Evolutionary conservation across 2,329 filamentous ascomycete species (phyloP).

Genomic region (Teratosphaeria viscida): DNA sequence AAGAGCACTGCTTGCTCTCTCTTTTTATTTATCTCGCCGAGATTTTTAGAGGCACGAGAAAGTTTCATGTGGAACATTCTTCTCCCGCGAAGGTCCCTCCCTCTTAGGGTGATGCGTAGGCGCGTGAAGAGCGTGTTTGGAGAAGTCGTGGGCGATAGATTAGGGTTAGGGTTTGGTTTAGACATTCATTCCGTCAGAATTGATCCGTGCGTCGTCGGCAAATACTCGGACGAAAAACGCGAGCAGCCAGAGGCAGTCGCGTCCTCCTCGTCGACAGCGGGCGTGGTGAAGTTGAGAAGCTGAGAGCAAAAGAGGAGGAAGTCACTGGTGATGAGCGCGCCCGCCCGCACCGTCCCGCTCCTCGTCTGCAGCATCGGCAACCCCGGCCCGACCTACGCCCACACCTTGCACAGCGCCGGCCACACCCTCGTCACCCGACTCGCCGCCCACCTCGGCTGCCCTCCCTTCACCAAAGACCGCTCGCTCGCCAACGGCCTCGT

Average conservation of each 20-base stretch:
- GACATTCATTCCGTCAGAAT: background rate
- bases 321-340: constrained; percentile 9
- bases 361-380: constrained; percentile 86
- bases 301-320: background rate
- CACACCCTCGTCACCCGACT: constrained; percentile 63
- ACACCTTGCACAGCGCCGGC: constrained; percentile 78
- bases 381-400: constrained; percentile 55
- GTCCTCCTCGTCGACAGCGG: background rate
- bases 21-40: too few relatives aligned
- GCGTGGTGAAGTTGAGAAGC: background rate
- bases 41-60: too few relatives aligned
- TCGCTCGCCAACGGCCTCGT: constrained; percentile 41
- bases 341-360: constrained; percentile 37
- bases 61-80: too few relatives aligned
- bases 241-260: background rate
- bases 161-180: background rate
- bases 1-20: too few relatives aligned
- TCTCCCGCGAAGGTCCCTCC: too few relatives aligned
- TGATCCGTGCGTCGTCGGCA: background rate
- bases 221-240: background rate
- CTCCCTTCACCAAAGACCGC: constrained; percentile 28
- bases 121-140: background rate
- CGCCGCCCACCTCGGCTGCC: constrained; percentile 35
- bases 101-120: background rate
- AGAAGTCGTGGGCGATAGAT: too few relatives aligned